Evolutionary conservation across 352 stramenopile genomes (phyloP), one percentile per base, ranked within the genome.

Genomic region (Globisporangium yorkense): DNA sequence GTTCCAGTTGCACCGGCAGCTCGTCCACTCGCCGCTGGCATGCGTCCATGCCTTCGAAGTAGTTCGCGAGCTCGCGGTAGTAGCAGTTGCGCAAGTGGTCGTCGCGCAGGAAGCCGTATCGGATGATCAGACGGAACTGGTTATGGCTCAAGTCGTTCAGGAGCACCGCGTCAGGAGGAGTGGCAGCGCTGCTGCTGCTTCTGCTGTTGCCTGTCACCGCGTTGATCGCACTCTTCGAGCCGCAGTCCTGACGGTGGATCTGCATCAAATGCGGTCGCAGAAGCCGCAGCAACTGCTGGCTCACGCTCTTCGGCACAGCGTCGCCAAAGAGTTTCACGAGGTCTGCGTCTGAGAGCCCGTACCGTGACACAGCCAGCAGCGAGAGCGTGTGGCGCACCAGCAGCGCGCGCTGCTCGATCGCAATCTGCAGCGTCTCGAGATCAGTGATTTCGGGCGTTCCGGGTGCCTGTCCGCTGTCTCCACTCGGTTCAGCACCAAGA

Each of bases 111-210:
- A 88, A 93, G 9, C 80, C 81, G 56, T 88, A 93, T 2, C 84
- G 72, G 16, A 80, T 71, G 44, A 94, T 61, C 9, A 90, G 65
- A 12, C 82, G 66, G 5, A 94, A 57, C 33, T 88, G 78, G 61
- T 92, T 92, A 59, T 94, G 82, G 50, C 77, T 92, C 7, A 94
- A 52, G 45, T 90, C 83, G 44, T 87, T 83, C 5, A 92, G 56
- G 39, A 89, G 68, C 33, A 89, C 57, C n/a, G 54, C 40, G 24
- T 31, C 46, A 9, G 12, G 37, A 8, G 46, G 12, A 51, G 46
- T 9, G 20, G n/a, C 46, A 31, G 55, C 64, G 31, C 33, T 53
- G 27, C 46, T 40, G 29, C 21, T 49, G 33, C 24, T 67, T 46
- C 24, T 44, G 49, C 5, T 33, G 37, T 15, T 43, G 10, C 12